These are phyloP conservation scores for Acer saccharum DNA, from an alignment of 345 rosid genomes.

Conservation along the genomic window DNA sequence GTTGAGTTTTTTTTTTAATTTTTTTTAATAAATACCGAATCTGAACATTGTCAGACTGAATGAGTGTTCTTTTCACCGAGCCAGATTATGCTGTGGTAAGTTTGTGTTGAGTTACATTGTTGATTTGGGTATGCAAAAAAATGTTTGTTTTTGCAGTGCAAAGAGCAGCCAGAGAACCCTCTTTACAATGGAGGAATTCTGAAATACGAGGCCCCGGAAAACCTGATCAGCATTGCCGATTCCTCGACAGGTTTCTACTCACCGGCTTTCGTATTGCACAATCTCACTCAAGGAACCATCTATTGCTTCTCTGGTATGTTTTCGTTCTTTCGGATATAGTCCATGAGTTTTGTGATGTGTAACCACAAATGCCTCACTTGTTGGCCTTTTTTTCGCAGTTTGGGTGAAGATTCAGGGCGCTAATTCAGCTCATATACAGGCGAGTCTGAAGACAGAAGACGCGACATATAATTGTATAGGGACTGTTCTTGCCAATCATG, in stretches of 20 bases:
- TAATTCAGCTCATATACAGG: slow-evolving; percentile 50
- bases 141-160: slow-evolving; percentile 52
- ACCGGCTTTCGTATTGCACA: slow-evolving; percentile 55
- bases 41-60: too few relatives aligned
- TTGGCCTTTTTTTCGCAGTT: slow-evolving; percentile 26
- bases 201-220: slow-evolving; percentile 26
- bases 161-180: slow-evolving; percentile 54
- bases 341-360: too few relatives aligned
- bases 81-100: too few relatives aligned
- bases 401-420: slow-evolving; percentile 72
- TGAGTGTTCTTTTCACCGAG: too few relatives aligned
- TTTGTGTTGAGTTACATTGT: neutral
- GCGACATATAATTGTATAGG: slow-evolving; percentile 53
- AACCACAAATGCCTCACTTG: neutral
- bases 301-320: slow-evolving; percentile 78
- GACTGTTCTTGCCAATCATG: slow-evolving; percentile 56
- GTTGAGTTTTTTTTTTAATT: too few relatives aligned
- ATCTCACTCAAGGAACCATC: slow-evolving; percentile 50
- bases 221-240: neutral
- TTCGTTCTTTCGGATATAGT: neutral
- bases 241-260: slow-evolving; percentile 28
- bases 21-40: too few relatives aligned
- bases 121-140: neutral
- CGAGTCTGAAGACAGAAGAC: slow-evolving; percentile 60
- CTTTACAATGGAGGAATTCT: slow-evolving; percentile 82